These are phyloP conservation scores for Thermomucor indicae-seudaticae DNA, from an alignment of 371 early-diverging fungal genomes.

Conservation along the genomic window DNA sequence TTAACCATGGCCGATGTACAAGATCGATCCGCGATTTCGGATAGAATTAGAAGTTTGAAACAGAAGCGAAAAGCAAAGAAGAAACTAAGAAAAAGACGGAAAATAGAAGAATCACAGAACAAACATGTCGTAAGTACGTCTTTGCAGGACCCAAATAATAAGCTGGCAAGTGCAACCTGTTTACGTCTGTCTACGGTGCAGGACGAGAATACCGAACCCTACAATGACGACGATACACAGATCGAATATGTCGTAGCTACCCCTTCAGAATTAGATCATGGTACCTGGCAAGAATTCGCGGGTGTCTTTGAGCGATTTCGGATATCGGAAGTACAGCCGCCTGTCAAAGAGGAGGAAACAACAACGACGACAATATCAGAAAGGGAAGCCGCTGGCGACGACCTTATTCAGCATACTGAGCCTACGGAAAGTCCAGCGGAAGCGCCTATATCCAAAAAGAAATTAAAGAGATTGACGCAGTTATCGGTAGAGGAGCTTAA, in stretches of 20 bases:
- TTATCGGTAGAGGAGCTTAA: conserved; percentile 83
- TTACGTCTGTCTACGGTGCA: too few relatives aligned
- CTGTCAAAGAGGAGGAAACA: background rate
- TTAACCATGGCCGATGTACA: too few relatives aligned
- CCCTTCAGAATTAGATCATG: background rate
- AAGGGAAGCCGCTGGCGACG: too few relatives aligned
- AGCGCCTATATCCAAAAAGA: conserved; percentile 51
- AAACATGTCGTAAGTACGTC: too few relatives aligned
- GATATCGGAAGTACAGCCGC: background rate
- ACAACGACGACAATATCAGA: background rate
- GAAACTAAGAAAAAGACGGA: conserved; percentile 4
- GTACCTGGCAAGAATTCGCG: background rate
- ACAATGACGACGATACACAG: background rate
- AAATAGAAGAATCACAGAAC: too few relatives aligned
- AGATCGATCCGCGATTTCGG: too few relatives aligned
- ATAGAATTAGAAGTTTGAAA: conserved; percentile 1
- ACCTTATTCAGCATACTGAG: background rate
- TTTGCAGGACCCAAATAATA: too few relatives aligned
- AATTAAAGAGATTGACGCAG: conserved; percentile 50
- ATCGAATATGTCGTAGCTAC: too few relatives aligned
- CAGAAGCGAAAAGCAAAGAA: conserved; percentile 7
- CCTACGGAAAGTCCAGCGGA: background rate
- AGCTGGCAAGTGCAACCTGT: background rate
- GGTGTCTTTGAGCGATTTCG: conserved; percentile 5
- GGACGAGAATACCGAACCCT: background rate